Conservation (phyloP, 768 basidiomycete species). For the Kwoniella bestiolae region DNA sequence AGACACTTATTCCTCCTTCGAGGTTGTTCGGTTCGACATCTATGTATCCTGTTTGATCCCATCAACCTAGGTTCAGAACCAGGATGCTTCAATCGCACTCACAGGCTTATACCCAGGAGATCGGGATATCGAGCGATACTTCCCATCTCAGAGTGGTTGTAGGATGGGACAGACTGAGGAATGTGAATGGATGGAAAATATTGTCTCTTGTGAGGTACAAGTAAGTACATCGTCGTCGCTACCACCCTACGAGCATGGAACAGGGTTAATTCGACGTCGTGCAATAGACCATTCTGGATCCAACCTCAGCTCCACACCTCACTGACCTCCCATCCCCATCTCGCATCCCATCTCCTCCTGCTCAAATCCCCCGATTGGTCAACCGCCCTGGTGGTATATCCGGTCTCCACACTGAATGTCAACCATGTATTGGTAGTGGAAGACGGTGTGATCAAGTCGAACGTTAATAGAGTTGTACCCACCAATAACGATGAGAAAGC, state of each 20-base stretch:
- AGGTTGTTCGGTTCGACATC: too few relatives aligned
- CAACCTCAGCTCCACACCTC: constrained; percentile 18
- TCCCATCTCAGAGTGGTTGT: neutral
- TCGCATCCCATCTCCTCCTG: constrained; percentile 32
- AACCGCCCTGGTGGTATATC: constrained; percentile 31
- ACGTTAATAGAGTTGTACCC: constrained; percentile 17
- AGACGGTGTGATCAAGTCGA: constrained; percentile 8
- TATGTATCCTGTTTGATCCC: too few relatives aligned
- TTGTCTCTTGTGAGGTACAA: constrained; percentile 25
- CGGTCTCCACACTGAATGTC: constrained; percentile 21
- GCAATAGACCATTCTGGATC: constrained; percentile 36
- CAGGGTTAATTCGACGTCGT: too few relatives aligned
- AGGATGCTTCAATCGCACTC: too few relatives aligned
- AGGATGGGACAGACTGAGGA: constrained; percentile 2
- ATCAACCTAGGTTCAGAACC: too few relatives aligned
- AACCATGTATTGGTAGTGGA: constrained; percentile 31
- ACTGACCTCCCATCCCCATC: constrained; percentile 22
- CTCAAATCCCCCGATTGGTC: constrained; percentile 28
- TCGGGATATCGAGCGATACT: neutral
- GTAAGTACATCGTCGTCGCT: constrained; percentile 11
- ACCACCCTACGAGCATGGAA: neutral
- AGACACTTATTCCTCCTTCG: too few relatives aligned
- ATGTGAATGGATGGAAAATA: constrained; percentile 8
- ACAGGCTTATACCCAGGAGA: neutral
- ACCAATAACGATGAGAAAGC: constrained; percentile 15